Evolutionary conservation across 352 stramenopile species (phyloP), one percentile per base, ranked within the genome.

Genomic region (Pythium aristosporum): DNA sequence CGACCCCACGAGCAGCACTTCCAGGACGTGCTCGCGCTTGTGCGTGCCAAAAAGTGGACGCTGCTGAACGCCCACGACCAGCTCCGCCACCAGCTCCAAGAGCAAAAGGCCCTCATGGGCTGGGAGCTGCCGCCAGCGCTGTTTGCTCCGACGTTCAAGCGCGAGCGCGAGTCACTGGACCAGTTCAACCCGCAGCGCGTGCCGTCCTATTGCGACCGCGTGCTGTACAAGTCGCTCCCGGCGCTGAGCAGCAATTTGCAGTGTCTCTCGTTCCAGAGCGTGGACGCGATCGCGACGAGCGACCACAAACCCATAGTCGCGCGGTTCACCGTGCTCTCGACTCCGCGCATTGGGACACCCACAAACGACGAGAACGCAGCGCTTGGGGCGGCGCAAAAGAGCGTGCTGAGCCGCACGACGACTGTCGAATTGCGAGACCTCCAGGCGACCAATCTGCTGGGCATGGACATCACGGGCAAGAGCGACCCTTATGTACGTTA

Each of bases 111-210:
- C 30, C 76, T 96, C 16, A 55, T 69, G 0, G 79, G 74, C 15
- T 96, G 88, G 80, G 70, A 88, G 42, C 63, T 94, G 5, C 77
- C 69, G 10, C 68, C 79, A 2, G 80, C 80, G 20, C 66, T 82
- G 3, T 96, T 96, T 36, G 71, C 85, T 18, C 88, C 84, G 25
- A 95, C 88, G 12, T 95, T 96, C 71, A 96, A 96, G 70, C 79
- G 87, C 37, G 61, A 91, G 20, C 80, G 87, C 4, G 70, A 88
- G 49, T 71, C 67, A 30, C 11, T 39, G 11, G 56, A 74, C 42
- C 59, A 78, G 50, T 92, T 75, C 65, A 85, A 86, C 39, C 71
- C 81, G 0, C 80, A 96, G 34, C 80, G 88, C 30, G 72, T 92
- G 32, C 88, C 87, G 16, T 95, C 87, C 0, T 95, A 92, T 54